These are phyloP conservation scores for Delonix regia DNA, from an alignment of 306 rosid genomes.

Conservation along the genomic window DNA sequence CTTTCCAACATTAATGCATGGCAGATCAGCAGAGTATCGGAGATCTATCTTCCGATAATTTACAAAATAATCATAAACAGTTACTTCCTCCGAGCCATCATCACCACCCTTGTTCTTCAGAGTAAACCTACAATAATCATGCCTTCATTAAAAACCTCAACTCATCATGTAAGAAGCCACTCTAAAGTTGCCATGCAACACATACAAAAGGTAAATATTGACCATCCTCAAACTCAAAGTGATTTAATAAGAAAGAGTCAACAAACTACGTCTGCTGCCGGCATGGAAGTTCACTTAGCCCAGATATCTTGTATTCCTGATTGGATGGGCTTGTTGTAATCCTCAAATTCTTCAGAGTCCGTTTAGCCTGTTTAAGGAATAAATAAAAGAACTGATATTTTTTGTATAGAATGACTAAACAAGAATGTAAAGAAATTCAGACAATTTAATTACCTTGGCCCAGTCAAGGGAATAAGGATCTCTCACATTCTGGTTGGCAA, in stretches of 20 bases:
- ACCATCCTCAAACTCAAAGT: neutral
- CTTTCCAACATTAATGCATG: constrained; percentile 94
- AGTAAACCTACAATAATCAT: constrained; percentile 58
- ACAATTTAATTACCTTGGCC: constrained; percentile 68
- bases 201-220: neutral
- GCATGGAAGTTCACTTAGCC: constrained; percentile 85
- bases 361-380: constrained; percentile 68
- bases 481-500: constrained; percentile 77
- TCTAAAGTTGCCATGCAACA: neutral
- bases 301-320: constrained; percentile 76
- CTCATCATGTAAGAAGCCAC: constrained; percentile 11
- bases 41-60: constrained; percentile 64
- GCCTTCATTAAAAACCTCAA: neutral
- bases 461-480: constrained; percentile 88
- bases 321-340: constrained; percentile 70
- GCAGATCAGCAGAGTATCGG: constrained; percentile 74
- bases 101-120: constrained; percentile 64
- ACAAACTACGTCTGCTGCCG: constrained; percentile 65
- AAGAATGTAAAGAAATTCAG: neutral
- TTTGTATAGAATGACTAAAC: neutral
- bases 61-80: constrained; percentile 83
- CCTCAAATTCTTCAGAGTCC: constrained; percentile 83
- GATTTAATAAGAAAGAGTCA: constrained; percentile 12
- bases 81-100: constrained; percentile 55
- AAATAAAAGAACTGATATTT: neutral